phyloP scores from a whole-genome alignment of 345 rosid genomes.

The Pistacia integerrima region DNA sequence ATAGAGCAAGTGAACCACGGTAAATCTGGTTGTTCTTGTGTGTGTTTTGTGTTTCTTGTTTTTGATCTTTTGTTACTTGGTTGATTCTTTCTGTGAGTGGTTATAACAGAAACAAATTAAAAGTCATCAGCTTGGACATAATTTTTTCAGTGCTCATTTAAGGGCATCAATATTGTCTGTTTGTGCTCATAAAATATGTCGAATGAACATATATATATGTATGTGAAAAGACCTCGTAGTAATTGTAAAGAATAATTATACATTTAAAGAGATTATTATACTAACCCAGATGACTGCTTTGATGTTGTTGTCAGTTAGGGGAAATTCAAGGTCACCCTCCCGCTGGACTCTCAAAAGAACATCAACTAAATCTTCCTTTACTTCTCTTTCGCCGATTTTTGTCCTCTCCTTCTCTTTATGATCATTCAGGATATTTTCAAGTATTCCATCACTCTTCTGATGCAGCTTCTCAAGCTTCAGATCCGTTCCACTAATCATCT shows the following conservation, averaged over 20 bases:
- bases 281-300: conserved; percentile 24
- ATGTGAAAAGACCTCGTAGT: no score
- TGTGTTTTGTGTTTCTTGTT: no score
- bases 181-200: no score
- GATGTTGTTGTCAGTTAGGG: conserved; percentile 8
- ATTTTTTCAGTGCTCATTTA: no score
- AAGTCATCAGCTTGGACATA: no score
- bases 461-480: conserved; percentile 25
- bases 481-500: conserved; percentile 20
- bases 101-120: background rate
- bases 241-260: no score
- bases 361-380: conserved; percentile 27
- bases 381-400: background rate
- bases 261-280: background rate
- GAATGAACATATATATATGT: no score
- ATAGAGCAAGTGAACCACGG: no score
- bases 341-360: conserved; percentile 22
- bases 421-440: conserved; percentile 32
- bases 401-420: conserved; percentile 20
- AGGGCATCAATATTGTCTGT: no score
- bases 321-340: conserved; percentile 9
- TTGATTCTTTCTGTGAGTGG: no score
- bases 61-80: no score
- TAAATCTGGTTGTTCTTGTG: no score
- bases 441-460: conserved; percentile 24